These are phyloP conservation scores for Keqinozyma sinolaborantium DNA, from an alignment of 1,139 yeast species.

Conservation along the genomic window DNA sequence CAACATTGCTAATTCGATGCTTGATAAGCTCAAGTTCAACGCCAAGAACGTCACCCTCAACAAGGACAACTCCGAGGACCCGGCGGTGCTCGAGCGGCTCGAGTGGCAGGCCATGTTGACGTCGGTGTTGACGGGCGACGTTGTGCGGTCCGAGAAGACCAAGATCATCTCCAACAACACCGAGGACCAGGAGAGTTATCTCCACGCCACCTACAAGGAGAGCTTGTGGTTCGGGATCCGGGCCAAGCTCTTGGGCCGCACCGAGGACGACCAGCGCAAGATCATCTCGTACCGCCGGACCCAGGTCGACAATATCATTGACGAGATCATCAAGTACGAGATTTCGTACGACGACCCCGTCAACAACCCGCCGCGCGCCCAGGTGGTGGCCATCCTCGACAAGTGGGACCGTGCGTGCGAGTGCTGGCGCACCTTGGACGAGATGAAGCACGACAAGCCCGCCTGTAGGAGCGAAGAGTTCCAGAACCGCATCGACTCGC, in stretches of 20 bases:
- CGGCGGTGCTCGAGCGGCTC: conserved; percentile 70
- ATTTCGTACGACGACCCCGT: conserved; percentile 37
- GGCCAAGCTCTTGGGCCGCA: conserved; percentile 78
- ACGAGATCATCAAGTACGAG: conserved; percentile 66
- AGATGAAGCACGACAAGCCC: conserved; percentile 79
- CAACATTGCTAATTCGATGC: conserved; percentile 33
- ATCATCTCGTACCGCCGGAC: conserved; percentile 71
- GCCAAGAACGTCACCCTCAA: conserved; percentile 37
- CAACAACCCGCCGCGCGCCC: conserved; percentile 33
- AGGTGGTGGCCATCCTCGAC: conserved; percentile 56
- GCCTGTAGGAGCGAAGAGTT: conserved; percentile 64
- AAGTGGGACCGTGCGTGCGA: conserved; percentile 68
- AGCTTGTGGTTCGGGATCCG: conserved; percentile 78
- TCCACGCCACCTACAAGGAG: conserved; percentile 62
- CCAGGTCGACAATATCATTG: conserved; percentile 68
- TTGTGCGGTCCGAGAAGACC: conserved; percentile 85
- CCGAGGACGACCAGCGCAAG: conserved; percentile 75
- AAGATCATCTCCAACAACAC: conserved; percentile 54
- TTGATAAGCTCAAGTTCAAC: conserved; percentile 29
- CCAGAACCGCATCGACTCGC: conserved; percentile 64
- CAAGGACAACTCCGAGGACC: conserved; percentile 50
- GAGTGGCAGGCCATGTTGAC: conserved; percentile 97
- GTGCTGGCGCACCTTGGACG: conserved; percentile 76
- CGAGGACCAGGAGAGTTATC: conserved; percentile 44
- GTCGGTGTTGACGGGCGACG: conserved; percentile 91